Evolutionary conservation across 2,329 filamentous ascomycete genomes (phyloP).

Genomic region (Botryosphaeria dothidea): DNA sequence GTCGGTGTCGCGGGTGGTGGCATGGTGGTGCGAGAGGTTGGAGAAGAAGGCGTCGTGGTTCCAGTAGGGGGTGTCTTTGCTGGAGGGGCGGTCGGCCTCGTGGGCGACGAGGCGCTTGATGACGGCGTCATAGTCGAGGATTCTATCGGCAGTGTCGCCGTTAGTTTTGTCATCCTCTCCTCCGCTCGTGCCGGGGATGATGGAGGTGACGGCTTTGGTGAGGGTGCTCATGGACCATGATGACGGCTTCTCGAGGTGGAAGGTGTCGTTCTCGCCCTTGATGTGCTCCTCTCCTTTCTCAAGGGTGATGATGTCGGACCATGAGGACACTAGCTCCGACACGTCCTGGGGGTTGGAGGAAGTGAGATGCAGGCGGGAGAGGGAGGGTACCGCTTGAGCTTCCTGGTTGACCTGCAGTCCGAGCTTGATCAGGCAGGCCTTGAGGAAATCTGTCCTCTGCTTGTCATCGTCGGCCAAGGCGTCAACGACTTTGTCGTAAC

Average conservation of each 20-base stretch:
- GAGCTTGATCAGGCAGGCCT: constrained; percentile 75
- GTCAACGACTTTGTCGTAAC: constrained; percentile 70
- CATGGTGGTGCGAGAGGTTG: constrained; percentile 68
- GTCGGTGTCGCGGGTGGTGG: constrained; percentile 56
- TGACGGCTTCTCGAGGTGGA: constrained; percentile 68
- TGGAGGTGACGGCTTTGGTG: constrained; percentile 28
- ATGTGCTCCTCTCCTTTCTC: constrained; percentile 71
- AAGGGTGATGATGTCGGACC: constrained; percentile 66
- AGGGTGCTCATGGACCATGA: constrained; percentile 28
- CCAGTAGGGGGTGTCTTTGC: constrained; percentile 79
- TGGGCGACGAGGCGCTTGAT: constrained; percentile 76
- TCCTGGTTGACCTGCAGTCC: constrained; percentile 76
- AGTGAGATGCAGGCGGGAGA: constrained; percentile 82
- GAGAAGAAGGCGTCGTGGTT: constrained; percentile 79
- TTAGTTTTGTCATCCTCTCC: constrained; percentile 28
- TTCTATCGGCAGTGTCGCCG: constrained; percentile 52
- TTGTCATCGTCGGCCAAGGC: constrained; percentile 69
- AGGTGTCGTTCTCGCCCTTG: constrained; percentile 78
- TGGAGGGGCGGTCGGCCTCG: constrained; percentile 64
- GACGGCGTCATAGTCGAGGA: constrained; percentile 73
- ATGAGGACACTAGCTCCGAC: constrained; percentile 65
- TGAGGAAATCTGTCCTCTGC: constrained; percentile 72
- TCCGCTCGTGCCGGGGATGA: constrained; percentile 18
- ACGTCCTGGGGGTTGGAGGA: constrained; percentile 65
- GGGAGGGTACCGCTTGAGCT: constrained; percentile 68